Base-by-base conservation (phyloP, 495 filamentous ascomycete genomes). In the Penicillium dipodomyicola region DNA sequence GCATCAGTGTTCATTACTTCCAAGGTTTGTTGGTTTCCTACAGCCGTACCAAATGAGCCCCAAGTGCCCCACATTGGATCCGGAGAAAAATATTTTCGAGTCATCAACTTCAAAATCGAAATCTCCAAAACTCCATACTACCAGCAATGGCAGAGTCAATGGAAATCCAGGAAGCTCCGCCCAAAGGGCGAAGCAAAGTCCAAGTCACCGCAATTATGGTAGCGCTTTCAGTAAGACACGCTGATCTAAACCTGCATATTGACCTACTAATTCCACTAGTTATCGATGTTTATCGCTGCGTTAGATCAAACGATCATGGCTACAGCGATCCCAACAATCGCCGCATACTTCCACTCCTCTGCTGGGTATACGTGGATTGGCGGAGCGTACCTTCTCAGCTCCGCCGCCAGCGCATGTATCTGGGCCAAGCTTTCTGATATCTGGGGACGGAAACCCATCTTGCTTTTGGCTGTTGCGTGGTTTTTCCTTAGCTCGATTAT, bases 331-430 rank as follows among this genome's bases (percentile, higher is more conserved):
- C 84, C 84, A 2, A 80, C 79, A 1, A 83, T 85, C 39, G 71
- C 82, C 2, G 66, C 77, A 2, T 72, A 84, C 27, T 70, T 89
- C n/a, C 68, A 83, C 32, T 82, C 83, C 15, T 78, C 79, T 8
- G 68, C 80, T 3, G 84, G 85, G 23, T 87, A 86, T 67, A 74
- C 79, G 32, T 88, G 86, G 86, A 84, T 89, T 54, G 85, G 85
- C 20, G 82, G 79, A 40, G 84, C 87, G 11, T 91, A 87, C 60
- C 68, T 83, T 35, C 72, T 82, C 17, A 78, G 80, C 4, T 80
- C 77, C 64, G 77, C 81, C 0, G 80, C 82, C n/a, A 73, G 71
- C 29, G 67, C 71, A 5, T 73, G 80, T 25, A 79, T 84, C 39
- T 87, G 82, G 82, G 77, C 75, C 5, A 84, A 82, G 47, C 60